Conservation (phyloP, 1,139 yeast species). For the Hansenula sp. region DNA sequence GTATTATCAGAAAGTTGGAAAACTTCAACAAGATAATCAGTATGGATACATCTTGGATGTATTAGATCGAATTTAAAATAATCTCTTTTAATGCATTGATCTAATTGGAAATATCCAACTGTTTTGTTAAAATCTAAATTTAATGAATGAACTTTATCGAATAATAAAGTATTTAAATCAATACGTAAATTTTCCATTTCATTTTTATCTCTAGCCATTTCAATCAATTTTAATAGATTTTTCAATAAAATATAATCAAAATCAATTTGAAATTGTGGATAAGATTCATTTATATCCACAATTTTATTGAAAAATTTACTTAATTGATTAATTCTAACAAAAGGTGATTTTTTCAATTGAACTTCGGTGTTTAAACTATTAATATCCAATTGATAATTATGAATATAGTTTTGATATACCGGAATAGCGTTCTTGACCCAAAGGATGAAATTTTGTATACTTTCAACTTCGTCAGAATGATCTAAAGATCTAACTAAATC, state of each 20-base stretch:
- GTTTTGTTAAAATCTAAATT: slow-evolving; percentile 17
- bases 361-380: slow-evolving; percentile 31
- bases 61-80: slow-evolving; percentile 27
- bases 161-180: slow-evolving; percentile 23
- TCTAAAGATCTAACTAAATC: slow-evolving; percentile 6
- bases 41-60: slow-evolving; percentile 22
- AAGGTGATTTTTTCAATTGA: slow-evolving; percentile 34
- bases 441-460: not conserved
- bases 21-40: slow-evolving; percentile 14
- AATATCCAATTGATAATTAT: slow-evolving; percentile 26
- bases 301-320: slow-evolving; percentile 22
- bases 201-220: slow-evolving; percentile 14
- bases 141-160: slow-evolving; percentile 26
- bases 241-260: not conserved
- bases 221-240: slow-evolving; percentile 1
- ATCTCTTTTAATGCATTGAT: slow-evolving; percentile 25
- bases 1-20: slow-evolving; percentile 13
- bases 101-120: slow-evolving; percentile 24
- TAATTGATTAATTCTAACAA: slow-evolving; percentile 32
- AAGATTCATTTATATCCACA: not conserved
- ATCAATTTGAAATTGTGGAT: not conserved
- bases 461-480: slow-evolving; percentile 1
- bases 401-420: slow-evolving; percentile 27
- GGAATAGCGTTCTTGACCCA: slow-evolving; percentile 18
- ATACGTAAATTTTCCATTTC: slow-evolving; percentile 17